Evolutionary conservation across 257 asterid species (phyloP).

Genomic region (Eustoma russellianum): DNA sequence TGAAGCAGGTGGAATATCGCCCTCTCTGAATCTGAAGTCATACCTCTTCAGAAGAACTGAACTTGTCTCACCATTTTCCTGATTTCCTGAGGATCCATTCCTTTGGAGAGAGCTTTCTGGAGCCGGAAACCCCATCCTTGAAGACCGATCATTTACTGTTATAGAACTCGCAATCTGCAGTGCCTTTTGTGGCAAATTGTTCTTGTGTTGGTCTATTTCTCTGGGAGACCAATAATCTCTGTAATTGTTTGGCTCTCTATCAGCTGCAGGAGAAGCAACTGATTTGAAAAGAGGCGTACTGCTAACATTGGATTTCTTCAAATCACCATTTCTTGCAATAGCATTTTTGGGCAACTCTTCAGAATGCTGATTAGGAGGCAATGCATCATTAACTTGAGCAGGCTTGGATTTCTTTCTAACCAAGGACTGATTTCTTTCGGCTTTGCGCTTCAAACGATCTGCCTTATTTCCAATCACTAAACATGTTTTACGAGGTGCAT

Average conservation of each 20-base stretch:
- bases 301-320: not conserved
- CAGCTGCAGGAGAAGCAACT: slow-evolving; percentile 1
- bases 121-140: slow-evolving; percentile 39
- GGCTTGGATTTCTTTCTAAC: slow-evolving; percentile 21
- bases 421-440: slow-evolving; percentile 16
- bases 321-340: slow-evolving; percentile 5
- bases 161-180: not conserved
- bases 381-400: slow-evolving; percentile 16
- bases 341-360: slow-evolving; percentile 2
- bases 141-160: slow-evolving; percentile 8
- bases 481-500: slow-evolving; percentile 16
- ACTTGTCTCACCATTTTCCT: slow-evolving; percentile 11
- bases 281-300: not conserved
- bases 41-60: not conserved
- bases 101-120: slow-evolving; percentile 36
- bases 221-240: not conserved
- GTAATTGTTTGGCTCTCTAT: not conserved
- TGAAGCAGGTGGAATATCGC: not conserved
- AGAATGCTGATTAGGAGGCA: slow-evolving; percentile 5
- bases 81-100: slow-evolving; percentile 9
- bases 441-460: slow-evolving; percentile 22
- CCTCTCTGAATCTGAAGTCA: not conserved
- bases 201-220: slow-evolving; percentile 5
- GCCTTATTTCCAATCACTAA: slow-evolving; percentile 11
- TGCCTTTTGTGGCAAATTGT: not conserved